Percentiles rank a stretch among this genome's conserved stretches.
Evolutionary conservation across 495 filamentous ascomycete genomes (phyloP).

Genomic region (Neurospora sp.): DNA sequence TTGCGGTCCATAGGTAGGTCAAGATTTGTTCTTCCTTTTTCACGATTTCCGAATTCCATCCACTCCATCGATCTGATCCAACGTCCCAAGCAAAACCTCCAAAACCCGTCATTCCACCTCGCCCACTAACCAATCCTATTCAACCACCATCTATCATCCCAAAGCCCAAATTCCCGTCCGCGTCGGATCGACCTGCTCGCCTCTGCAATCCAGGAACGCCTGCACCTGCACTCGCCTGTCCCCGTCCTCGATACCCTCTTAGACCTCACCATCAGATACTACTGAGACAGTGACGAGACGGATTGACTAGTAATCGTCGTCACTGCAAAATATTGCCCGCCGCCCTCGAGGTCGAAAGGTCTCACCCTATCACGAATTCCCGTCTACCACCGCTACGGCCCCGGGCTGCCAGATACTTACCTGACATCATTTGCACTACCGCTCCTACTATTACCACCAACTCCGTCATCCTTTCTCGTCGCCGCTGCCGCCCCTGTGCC

Average conservation of each 20-base stretch:
- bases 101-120: not conserved
- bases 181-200: not conserved
- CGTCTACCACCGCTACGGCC: not conserved
- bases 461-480: not conserved
- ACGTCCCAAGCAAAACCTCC: not conserved
- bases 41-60: constrained; percentile 5
- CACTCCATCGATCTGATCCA: not conserved
- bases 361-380: not conserved
- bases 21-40: constrained; percentile 16
- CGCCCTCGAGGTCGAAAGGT: not conserved
- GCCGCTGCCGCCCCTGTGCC: not conserved
- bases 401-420: not conserved
- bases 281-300: not conserved
- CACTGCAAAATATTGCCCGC: not conserved
- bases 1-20: constrained; percentile 1
- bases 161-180: not conserved
- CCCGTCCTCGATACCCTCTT: not conserved
- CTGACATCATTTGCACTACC: not conserved
- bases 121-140: not conserved
- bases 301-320: not conserved
- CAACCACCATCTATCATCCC: not conserved
- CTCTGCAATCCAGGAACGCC: not conserved
- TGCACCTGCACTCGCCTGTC: not conserved
- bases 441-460: not conserved
- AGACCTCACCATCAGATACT: not conserved